These are phyloP conservation scores for Eucalyptus caleyi DNA, from an alignment of 345 rosid genomes.

Conservation along the genomic window DNA sequence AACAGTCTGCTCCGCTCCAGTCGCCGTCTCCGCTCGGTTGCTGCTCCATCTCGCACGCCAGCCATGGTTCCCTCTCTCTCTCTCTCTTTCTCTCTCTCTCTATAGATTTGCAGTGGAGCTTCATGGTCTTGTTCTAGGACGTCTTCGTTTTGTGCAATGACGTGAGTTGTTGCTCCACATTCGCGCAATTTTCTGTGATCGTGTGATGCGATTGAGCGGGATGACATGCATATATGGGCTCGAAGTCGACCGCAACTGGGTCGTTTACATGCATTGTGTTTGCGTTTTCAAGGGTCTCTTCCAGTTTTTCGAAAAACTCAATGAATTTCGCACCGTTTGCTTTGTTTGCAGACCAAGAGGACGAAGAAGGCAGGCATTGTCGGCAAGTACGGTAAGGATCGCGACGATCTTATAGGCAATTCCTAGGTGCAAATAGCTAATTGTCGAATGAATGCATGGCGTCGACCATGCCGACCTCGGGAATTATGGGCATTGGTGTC, in stretches of 20 bases:
- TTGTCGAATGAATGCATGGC: not conserved
- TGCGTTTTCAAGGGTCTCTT: not conserved
- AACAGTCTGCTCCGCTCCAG: not conserved
- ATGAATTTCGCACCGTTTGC: not conserved
- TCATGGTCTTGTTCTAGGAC: not conserved
- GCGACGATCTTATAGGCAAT: not conserved
- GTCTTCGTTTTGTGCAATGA: not conserved
- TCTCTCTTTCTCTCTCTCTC: not conserved
- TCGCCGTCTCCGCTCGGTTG: not conserved
- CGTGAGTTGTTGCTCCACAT: not conserved
- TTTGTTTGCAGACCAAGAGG: conserved; percentile 16
- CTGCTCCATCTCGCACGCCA: not conserved
- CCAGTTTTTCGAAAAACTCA: not conserved
- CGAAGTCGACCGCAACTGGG: not conserved
- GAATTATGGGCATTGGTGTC: not conserved
- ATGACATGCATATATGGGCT: not conserved
- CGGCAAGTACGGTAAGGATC: conserved; percentile 15
- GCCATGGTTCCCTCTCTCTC: not conserved
- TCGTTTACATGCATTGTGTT: not conserved
- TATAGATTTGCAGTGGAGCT: not conserved
- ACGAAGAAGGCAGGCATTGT: conserved; percentile 26
- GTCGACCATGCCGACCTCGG: not conserved
- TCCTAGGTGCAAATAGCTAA: not conserved
- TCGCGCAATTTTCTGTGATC: not conserved
- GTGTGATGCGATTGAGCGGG: not conserved